A percentile compares a stretch with the other conserved stretches of the same genome.
Conservation (phyloP, 352 stramenopile species). For the Elongisporangium undulatum region DNA sequence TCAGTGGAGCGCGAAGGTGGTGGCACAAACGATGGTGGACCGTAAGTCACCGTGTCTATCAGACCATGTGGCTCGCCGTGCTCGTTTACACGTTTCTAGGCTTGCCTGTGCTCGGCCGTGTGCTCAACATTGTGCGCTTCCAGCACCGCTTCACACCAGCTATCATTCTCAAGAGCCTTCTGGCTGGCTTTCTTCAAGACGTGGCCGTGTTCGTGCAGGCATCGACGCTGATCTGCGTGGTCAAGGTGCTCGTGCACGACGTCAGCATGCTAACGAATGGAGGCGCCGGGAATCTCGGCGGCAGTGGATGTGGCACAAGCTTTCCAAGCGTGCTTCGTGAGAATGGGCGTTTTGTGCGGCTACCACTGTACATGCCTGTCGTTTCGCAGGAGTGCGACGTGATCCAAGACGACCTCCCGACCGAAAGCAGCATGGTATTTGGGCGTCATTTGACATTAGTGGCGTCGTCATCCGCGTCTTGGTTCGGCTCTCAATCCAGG, state of each 20-base stretch:
- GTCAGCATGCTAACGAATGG: constrained; percentile 9
- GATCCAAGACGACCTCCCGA: neutral
- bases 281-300: neutral
- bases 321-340: neutral
- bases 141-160: constrained; percentile 41
- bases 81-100: constrained; percentile 67
- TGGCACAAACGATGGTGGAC: neutral
- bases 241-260: constrained; percentile 56
- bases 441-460: neutral
- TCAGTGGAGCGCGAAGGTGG: neutral
- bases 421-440: neutral
- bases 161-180: constrained; percentile 43
- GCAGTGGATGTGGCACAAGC: neutral
- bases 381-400: constrained; percentile 49
- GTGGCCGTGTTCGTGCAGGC: constrained; percentile 61
- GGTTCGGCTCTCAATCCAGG: constrained; percentile 10
- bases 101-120: constrained; percentile 50
- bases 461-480: constrained; percentile 25
- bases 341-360: constrained; percentile 21
- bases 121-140: constrained; percentile 59
- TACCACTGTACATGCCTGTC: constrained; percentile 63
- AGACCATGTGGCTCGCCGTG: constrained; percentile 61
- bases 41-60: constrained; percentile 26
- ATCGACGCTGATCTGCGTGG: constrained; percentile 56
- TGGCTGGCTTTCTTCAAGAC: constrained; percentile 48